Base-by-base conservation (phyloP, 495 filamentous ascomycete species). In the Aspergillus egyptiacus region DNA sequence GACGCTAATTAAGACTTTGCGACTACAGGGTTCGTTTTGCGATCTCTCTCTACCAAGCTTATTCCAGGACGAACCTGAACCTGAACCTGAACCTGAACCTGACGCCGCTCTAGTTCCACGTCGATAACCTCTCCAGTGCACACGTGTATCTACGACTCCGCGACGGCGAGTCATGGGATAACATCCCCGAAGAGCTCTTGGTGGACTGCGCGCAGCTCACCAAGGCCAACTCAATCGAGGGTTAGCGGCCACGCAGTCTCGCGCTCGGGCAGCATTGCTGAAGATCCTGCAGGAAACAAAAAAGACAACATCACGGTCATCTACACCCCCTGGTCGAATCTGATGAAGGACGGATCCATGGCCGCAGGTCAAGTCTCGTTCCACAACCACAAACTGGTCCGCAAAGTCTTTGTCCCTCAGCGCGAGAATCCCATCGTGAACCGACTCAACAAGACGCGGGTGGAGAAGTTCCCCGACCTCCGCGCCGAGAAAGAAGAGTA, bases 221-320 rank as follows among this genome's bases (percentile, higher is more conserved):
- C 41, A 98, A 98, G 68, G 91, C 93, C 43, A 98, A 98, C 68
- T 96, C 91, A 25, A 98, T 98, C 58, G 93, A 98, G 69, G 94
- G 87, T 88, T 48, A 48, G 61, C 51, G 35, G 14, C 17, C 4
- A 28, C 14, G 28, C 27, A 13, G 1, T 6, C 17, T 13, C 17
- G 20, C 13, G 41, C 27, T 20, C 23, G 27, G 18, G 2, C 23
- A 19, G 22, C 11, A 36, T 22, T 33, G 14, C 30, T 39, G 42
- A 53, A 22, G 14, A 11, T 10, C 7, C 31, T 9, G 17, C 39
- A 87, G 85, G 93, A 49, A 98, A 97, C 71, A 98, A 98, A 70
- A 96, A 96, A 70, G 93, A 97, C 59, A 97, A 97, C 67, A 76
- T 97, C 51, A 94, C 87, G 13, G 69, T 98, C 47, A 91, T 98